Evolutionary conservation across 352 stramenopile species (phyloP).

Genomic region (Phytopythium ostracodes): DNA sequence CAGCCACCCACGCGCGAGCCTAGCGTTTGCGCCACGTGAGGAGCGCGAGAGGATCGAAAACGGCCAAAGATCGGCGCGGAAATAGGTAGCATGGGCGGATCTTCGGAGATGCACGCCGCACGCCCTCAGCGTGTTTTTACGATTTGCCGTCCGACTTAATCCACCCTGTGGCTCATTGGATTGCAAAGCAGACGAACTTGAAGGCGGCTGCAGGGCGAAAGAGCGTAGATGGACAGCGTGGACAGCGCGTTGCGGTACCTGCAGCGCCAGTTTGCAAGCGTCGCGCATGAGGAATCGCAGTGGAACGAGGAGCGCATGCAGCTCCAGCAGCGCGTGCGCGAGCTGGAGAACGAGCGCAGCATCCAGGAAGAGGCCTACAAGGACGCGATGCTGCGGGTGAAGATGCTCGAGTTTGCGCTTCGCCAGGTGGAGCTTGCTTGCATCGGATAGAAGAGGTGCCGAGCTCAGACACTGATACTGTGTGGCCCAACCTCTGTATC

Average conservation of each 20-base stretch:
- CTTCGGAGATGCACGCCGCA: background rate
- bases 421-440: conserved; percentile 36
- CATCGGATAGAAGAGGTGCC: background rate
- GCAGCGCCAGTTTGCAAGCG: conserved; percentile 79
- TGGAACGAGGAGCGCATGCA: conserved; percentile 77
- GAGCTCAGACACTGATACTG: background rate
- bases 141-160: background rate
- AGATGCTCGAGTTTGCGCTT: conserved; percentile 88
- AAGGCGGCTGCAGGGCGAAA: background rate
- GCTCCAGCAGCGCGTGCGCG: conserved; percentile 68
- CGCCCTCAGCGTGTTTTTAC: background rate
- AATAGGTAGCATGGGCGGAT: background rate
- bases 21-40: too few species aligned
- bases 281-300: conserved; percentile 64
- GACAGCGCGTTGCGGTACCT: conserved; percentile 82
- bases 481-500: background rate
- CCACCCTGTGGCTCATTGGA: background rate
- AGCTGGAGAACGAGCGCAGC: conserved; percentile 70
- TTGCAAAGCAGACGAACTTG: background rate
- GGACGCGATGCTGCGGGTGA: conserved; percentile 78
- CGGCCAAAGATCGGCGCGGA: background rate
- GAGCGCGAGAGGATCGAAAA: too few species aligned
- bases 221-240: conserved; percentile 70
- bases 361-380: conserved; percentile 84
- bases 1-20: too few species aligned